These are phyloP conservation scores for Coniochaeta pulveracea DNA, from an alignment of 2,329 filamentous ascomycete genomes.

Conservation along the genomic window DNA sequence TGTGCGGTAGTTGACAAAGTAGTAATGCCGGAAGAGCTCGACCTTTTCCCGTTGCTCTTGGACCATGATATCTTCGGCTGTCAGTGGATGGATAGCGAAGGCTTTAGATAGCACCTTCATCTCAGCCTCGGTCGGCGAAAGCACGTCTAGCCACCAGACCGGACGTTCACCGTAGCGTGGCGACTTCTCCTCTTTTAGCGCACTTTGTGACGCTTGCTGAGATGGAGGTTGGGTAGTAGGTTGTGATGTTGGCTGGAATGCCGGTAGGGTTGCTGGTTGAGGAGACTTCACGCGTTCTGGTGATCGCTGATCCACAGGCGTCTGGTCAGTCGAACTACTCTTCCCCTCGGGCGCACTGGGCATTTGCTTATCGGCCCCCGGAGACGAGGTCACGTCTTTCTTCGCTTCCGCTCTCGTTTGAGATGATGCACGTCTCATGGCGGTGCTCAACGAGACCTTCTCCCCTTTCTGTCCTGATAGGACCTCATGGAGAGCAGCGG, in stretches of 20 bases:
- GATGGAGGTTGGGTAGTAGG: slow-evolving; percentile 5
- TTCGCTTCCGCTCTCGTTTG: slow-evolving; percentile 16
- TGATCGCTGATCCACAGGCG: slow-evolving; percentile 8
- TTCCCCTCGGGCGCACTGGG: slow-evolving; percentile 18
- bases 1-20: slow-evolving; percentile 96
- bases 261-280: slow-evolving; percentile 3
- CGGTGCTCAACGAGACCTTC: slow-evolving; percentile 32
- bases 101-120: slow-evolving; percentile 90
- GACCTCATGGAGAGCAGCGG: slow-evolving; percentile 9
- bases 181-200: slow-evolving; percentile 19
- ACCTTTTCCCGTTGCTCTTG: slow-evolving; percentile 97
- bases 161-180: slow-evolving; percentile 65
- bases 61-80: slow-evolving; percentile 92
- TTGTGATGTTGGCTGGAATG: slow-evolving; percentile 9
- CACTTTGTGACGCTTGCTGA: slow-evolving; percentile 8
- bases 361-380: no score
- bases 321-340: slow-evolving; percentile 16
- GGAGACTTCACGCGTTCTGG: slow-evolving; percentile 32
- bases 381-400: no score
- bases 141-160: slow-evolving; percentile 92
- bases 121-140: slow-evolving; percentile 83
- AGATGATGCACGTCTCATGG: slow-evolving; percentile 30
- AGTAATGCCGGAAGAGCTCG: slow-evolving; percentile 93
- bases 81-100: slow-evolving; percentile 92
- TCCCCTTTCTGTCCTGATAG: slow-evolving; percentile 23